Conservation (phyloP, 176 grass and related monocot species). For the Oropetium thomaeum region DNA sequence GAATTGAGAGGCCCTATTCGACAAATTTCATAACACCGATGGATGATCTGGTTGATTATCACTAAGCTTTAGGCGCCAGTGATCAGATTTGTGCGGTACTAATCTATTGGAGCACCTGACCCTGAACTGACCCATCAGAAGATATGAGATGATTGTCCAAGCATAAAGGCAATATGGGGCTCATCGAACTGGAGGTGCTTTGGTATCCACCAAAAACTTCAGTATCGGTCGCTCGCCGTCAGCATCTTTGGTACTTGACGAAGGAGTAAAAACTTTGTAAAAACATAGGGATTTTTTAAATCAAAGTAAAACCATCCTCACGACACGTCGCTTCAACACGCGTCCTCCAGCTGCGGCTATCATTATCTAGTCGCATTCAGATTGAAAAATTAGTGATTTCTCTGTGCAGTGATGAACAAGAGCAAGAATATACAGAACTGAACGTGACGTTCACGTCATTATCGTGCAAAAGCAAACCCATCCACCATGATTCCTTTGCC, state of each 20-base stretch:
- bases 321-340: neutral
- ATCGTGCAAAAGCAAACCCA: neutral
- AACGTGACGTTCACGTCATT: neutral
- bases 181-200: neutral
- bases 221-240: neutral
- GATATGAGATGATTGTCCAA: too few relatives aligned
- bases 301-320: neutral
- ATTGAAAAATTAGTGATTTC: neutral
- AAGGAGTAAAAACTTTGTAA: neutral
- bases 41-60: neutral
- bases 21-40: neutral
- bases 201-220: neutral
- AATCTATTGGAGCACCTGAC: neutral
- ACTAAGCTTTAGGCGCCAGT: neutral
- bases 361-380: neutral
- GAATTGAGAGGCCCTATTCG: neutral
- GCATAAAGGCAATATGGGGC: neutral
- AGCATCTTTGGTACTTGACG: neutral
- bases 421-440: neutral
- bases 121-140: neutral
- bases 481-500: neutral
- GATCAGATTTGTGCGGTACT: neutral
- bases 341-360: neutral
- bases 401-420: neutral
- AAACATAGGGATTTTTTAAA: neutral